Evolutionary conservation across 1,139 yeast genomes (phyloP).

Genomic region (Suhomyces coccinellae): DNA sequence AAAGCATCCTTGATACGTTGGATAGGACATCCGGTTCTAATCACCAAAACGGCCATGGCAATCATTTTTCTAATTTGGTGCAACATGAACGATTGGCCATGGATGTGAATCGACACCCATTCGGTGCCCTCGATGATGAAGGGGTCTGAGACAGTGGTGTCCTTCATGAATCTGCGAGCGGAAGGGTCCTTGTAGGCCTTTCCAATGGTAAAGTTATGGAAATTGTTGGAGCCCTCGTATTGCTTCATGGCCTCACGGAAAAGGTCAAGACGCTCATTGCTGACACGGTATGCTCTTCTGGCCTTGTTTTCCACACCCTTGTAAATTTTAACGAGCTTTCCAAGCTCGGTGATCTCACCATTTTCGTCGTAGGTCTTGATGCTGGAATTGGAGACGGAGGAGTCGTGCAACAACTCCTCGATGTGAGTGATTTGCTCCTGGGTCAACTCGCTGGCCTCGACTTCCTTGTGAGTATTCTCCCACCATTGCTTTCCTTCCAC

Average conservation of each 20-base stretch:
- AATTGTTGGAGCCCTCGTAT: slow-evolving; percentile 88
- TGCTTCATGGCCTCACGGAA: slow-evolving; percentile 69
- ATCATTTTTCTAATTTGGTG: slow-evolving; percentile 99
- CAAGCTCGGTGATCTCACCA: slow-evolving; percentile 41
- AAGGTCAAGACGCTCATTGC: slow-evolving; percentile 56
- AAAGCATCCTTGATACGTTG: slow-evolving; percentile 79
- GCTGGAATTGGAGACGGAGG: slow-evolving; percentile 16
- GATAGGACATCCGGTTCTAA: slow-evolving; percentile 83
- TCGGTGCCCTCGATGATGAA: slow-evolving; percentile 91
- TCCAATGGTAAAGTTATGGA: slow-evolving; percentile 93
- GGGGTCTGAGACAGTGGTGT: slow-evolving; percentile 82
- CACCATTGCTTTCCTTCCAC: slow-evolving; percentile 74
- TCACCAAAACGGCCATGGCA: slow-evolving; percentile 85
- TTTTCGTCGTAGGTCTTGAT: slow-evolving; percentile 29
- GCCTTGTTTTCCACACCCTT: slow-evolving; percentile 66
- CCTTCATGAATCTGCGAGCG: slow-evolving; percentile 78
- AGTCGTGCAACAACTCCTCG: slow-evolving; percentile 17
- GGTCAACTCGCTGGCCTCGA: slow-evolving; percentile 47
- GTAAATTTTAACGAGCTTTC: slow-evolving; percentile 53
- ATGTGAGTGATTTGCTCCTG: slow-evolving; percentile 41
- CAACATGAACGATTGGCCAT: slow-evolving; percentile 97
- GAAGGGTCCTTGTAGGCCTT: slow-evolving; percentile 86
- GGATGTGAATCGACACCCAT: slow-evolving; percentile 94
- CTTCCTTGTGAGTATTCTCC: slow-evolving; percentile 51
- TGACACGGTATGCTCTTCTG: slow-evolving; percentile 70